Conservation (phyloP, 306 rosid species). For the Glycine soja region DNA sequence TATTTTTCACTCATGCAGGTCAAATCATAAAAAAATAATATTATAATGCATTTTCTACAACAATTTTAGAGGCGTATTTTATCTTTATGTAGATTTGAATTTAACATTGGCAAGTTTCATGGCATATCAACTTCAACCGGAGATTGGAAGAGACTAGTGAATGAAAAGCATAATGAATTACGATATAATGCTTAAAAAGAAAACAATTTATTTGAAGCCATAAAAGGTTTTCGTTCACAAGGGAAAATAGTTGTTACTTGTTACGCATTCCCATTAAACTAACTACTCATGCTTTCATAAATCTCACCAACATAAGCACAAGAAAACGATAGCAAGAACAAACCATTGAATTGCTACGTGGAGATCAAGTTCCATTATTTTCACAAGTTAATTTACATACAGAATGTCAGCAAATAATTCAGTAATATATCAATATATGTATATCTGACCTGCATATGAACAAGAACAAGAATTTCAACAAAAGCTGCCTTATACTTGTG, state of each 20-base stretch:
- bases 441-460: neutral
- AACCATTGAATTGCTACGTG: conserved; percentile 4
- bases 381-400: neutral
- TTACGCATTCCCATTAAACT: neutral
- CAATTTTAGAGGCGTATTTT: neutral
- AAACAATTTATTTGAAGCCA: too few relatives aligned
- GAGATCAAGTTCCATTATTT: neutral
- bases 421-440: neutral
- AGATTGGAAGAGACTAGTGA: neutral
- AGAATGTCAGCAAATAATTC: neutral
- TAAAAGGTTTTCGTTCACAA: too few relatives aligned
- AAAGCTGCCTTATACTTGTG: neutral
- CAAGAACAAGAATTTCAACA: neutral
- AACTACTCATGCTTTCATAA: neutral
- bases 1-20: neutral
- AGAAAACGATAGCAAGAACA: neutral
- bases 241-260: too few relatives aligned
- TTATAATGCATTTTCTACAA: neutral
- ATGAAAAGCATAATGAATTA: neutral
- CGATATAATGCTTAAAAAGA: neutral
- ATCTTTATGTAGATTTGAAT: neutral
- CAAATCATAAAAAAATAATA: neutral
- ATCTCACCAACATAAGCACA: neutral
- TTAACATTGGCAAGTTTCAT: neutral
- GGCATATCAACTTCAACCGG: neutral